Evolutionary conservation across 805 yeast genomes (phyloP).

Genomic region (Candida verbasci): DNA sequence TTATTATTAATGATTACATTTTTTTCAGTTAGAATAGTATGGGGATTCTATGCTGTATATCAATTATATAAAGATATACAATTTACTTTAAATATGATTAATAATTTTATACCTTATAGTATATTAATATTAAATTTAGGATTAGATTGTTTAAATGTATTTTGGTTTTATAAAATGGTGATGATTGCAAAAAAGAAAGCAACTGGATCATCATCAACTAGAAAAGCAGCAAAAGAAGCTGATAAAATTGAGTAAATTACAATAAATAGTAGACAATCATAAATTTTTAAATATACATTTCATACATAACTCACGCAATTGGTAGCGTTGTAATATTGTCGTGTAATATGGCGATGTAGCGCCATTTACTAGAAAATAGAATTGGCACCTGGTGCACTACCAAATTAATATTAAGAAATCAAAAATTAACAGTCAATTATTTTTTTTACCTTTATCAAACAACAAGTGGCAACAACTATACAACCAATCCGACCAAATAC

Average conservation of each 20-base stretch:
- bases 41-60: slow-evolving; percentile 80
- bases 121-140: slow-evolving; percentile 56
- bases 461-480: too few species aligned
- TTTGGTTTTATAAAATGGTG: slow-evolving; percentile 90
- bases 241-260: slow-evolving; percentile 12
- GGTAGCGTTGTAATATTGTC: neutral
- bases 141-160: slow-evolving; percentile 64
- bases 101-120: slow-evolving; percentile 42
- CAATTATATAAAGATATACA: slow-evolving; percentile 46
- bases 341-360: neutral
- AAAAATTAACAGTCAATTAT: too few species aligned
- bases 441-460: too few species aligned
- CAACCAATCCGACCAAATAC: too few species aligned
- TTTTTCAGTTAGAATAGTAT: slow-evolving; percentile 71
- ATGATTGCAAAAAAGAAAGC: slow-evolving; percentile 58
- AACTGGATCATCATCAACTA: slow-evolving; percentile 11
- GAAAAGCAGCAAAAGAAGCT: slow-evolving; percentile 14
- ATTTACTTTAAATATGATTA: slow-evolving; percentile 39
- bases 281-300: too few species aligned
- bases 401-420: too few species aligned
- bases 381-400: too few species aligned
- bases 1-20: slow-evolving; percentile 62
- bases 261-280: neutral
- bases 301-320: too few species aligned
- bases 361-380: too few species aligned